phyloP scores from a whole-genome alignment of 73 alveolate species.

The Symbiodinium natans region DNA sequence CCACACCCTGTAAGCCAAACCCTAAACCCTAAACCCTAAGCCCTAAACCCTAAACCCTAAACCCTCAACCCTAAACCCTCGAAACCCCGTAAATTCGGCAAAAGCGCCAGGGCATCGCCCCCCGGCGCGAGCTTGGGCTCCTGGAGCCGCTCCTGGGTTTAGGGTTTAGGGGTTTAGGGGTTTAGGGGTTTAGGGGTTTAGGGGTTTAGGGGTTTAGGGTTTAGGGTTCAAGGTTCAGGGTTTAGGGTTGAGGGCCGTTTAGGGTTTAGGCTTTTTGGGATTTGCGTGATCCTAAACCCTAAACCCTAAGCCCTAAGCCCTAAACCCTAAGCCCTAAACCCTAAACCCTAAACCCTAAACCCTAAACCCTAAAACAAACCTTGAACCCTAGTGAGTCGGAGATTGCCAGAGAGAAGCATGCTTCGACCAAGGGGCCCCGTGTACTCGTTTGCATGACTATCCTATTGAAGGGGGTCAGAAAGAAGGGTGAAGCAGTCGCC shows the following conservation, averaged over 20 bases:
- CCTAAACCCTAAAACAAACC: neutral
- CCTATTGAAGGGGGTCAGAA: no score
- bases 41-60: neutral
- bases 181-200: no score
- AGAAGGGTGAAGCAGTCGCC: no score
- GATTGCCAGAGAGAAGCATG: no score
- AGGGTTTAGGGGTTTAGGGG: no score
- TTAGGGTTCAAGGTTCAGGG: neutral
- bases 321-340: no score
- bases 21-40: neutral
- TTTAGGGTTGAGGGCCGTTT: neutral
- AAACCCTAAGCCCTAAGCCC: no score
- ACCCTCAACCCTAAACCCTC: neutral
- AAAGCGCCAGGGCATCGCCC: constrained; percentile 13
- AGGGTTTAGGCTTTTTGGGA: neutral
- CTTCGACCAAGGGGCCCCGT: no score
- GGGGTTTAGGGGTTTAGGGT: no score
- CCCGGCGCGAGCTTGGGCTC: constrained; percentile 64
- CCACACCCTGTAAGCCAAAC: no score
- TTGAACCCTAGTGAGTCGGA: neutral
- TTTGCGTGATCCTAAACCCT: no score
- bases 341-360: neutral
- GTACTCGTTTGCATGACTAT: no score
- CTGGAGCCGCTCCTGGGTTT: constrained; percentile 43
- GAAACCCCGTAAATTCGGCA: neutral